A percentile compares a stretch with the other conserved stretches of the same genome.
Evolutionary conservation across 306 rosid species (phyloP).

Genomic region (Cucurbita pepo): DNA sequence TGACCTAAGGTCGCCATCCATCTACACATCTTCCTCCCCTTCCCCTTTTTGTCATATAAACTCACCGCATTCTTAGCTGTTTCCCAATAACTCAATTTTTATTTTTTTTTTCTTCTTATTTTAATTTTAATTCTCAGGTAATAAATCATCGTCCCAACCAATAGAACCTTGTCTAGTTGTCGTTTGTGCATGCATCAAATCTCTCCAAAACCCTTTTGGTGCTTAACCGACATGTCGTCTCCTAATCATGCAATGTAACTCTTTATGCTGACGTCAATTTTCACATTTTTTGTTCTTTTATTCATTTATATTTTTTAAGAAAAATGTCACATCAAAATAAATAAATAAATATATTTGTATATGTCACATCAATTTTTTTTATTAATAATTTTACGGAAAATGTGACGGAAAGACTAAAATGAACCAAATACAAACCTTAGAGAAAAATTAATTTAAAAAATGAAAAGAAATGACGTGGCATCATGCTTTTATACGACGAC

Average conservation of each 20-base stretch:
- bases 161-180: neutral
- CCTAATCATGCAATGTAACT: neutral
- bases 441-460: too few species aligned
- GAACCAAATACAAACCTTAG: too few species aligned
- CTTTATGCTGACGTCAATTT: neutral
- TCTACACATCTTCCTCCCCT: neutral
- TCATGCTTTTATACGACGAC: neutral
- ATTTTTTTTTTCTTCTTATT: neutral
- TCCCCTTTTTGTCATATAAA: neutral
- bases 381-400: too few species aligned
- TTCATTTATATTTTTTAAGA: too few species aligned
- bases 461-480: neutral
- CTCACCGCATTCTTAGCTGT: neutral
- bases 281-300: too few species aligned
- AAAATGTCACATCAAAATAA: too few species aligned
- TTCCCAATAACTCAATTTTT: neutral
- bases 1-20: neutral
- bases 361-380: too few species aligned
- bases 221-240: neutral
- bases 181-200: neutral
- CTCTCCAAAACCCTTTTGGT: neutral
- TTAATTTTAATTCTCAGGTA: neutral
- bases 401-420: too few species aligned
- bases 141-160: neutral
- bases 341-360: too few species aligned